These are phyloP conservation scores for Acacia confusa DNA, from an alignment of 306 rosid genomes.

Conservation along the genomic window DNA sequence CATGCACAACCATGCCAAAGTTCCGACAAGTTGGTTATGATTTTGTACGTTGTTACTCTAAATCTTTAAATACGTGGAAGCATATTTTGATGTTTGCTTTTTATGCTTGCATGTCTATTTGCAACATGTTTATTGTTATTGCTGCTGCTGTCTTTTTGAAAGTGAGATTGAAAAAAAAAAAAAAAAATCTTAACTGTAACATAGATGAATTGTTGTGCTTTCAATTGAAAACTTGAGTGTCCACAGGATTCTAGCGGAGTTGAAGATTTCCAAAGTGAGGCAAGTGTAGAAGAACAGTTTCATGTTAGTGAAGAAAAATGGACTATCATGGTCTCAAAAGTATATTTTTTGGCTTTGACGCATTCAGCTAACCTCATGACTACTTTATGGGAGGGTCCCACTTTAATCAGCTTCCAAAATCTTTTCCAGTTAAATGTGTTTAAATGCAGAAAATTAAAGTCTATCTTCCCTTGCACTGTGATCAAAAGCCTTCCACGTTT, in stretches of 20 bases:
- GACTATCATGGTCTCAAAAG: not conserved
- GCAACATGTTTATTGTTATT: not conserved
- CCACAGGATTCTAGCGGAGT: not conserved
- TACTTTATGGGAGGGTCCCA: not conserved
- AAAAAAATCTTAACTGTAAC: not conserved
- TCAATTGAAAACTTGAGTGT: not conserved
- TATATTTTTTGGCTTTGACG: not conserved
- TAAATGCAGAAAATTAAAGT: not conserved
- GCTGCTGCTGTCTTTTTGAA: not conserved
- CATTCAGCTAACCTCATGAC: not conserved
- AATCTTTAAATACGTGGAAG: not conserved
- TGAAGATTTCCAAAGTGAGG: not conserved
- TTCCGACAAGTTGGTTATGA: not conserved
- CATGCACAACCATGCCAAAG: not conserved
- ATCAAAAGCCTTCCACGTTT: not conserved
- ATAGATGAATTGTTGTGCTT: not conserved
- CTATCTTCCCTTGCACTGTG: not conserved
- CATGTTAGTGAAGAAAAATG: not conserved
- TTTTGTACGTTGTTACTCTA: not conserved
- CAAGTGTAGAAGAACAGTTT: not conserved
- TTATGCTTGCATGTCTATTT: not conserved
- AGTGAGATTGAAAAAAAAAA: not conserved
- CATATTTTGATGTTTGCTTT: not conserved
- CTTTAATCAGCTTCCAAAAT: not conserved
- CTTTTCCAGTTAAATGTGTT: not conserved